Percentiles rank a stretch among this genome's conserved stretches.
phyloP scores from a whole-genome alignment of 306 rosid genomes.

The Trifolium subterraneum region DNA sequence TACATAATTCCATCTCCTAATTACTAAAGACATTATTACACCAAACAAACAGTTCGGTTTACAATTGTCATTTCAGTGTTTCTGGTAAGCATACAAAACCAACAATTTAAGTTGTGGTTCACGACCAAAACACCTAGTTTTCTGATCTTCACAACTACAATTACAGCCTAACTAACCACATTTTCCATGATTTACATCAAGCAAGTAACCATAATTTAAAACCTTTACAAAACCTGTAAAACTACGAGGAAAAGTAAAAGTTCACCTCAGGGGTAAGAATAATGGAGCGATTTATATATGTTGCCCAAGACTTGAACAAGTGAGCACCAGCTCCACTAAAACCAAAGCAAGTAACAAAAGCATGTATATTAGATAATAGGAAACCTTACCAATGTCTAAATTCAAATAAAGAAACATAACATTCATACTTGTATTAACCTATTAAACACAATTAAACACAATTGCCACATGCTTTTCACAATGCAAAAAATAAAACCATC shows the following conservation, averaged over 20 bases:
- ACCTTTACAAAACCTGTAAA: constrained; percentile 21
- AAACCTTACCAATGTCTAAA: not conserved
- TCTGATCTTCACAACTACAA: not conserved
- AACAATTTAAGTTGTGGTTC: not conserved
- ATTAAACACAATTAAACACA: not conserved
- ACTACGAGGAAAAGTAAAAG: constrained; percentile 24
- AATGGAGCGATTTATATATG: constrained; percentile 83
- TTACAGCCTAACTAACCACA: not conserved
- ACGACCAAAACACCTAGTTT: not conserved
- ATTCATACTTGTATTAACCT: not conserved
- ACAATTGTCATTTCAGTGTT: not conserved
- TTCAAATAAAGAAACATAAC: not conserved
- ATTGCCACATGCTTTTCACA: not conserved
- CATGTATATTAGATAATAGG: constrained; percentile 27
- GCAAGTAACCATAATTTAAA: no score
- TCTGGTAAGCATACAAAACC: not conserved
- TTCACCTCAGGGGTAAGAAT: constrained; percentile 93
- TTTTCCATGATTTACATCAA: no score
- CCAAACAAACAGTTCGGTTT: not conserved
- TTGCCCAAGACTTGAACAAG: constrained; percentile 90
- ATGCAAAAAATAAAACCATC: not conserved
- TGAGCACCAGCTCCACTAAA: constrained; percentile 98
- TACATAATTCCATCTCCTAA: constrained; percentile 14
- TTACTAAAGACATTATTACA: not conserved
- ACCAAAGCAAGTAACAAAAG: constrained; percentile 35